Conservation (phyloP, 257 asterid genomes). For the Jacaranda copaia region DNA sequence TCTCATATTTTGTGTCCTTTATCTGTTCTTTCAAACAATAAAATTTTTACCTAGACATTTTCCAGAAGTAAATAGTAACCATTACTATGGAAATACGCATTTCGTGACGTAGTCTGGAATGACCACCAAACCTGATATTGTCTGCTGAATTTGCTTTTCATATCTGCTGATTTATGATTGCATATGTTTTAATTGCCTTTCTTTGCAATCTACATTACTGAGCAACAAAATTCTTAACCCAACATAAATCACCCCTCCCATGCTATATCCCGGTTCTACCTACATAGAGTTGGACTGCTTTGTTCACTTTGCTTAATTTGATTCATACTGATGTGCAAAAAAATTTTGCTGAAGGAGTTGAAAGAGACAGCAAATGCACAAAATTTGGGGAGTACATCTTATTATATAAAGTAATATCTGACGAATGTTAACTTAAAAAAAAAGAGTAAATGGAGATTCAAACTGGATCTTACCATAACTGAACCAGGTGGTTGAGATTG, state of each 20-base stretch:
- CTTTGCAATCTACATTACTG: slow-evolving; percentile 1
- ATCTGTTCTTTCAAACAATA: not conserved
- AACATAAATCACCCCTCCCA: not conserved
- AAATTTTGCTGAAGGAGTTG: not conserved
- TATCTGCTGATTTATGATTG: slow-evolving; percentile 18
- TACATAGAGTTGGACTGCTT: not conserved
- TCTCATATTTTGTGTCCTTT: not conserved
- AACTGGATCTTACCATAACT: slow-evolving; percentile 74
- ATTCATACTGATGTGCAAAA: not conserved
- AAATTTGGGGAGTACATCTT: not conserved
- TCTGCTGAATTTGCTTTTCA: not conserved
- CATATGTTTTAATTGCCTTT: not conserved
- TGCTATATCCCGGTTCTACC: slow-evolving; percentile 2
- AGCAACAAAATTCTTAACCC: not conserved
- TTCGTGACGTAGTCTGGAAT: not conserved
- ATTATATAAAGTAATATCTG: not conserved
- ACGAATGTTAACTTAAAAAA: not conserved
- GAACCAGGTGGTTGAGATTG: slow-evolving; percentile 99
- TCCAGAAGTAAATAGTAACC: not conserved
- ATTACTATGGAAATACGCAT: not conserved
- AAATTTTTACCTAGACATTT: not conserved
- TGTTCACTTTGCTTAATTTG: not conserved
- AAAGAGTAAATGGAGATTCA: slow-evolving; percentile 1
- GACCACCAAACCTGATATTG: not conserved
- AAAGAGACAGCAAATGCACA: not conserved